These are phyloP conservation scores for Parietaria judaica DNA, from an alignment of 306 rosid species.

Conservation along the genomic window DNA sequence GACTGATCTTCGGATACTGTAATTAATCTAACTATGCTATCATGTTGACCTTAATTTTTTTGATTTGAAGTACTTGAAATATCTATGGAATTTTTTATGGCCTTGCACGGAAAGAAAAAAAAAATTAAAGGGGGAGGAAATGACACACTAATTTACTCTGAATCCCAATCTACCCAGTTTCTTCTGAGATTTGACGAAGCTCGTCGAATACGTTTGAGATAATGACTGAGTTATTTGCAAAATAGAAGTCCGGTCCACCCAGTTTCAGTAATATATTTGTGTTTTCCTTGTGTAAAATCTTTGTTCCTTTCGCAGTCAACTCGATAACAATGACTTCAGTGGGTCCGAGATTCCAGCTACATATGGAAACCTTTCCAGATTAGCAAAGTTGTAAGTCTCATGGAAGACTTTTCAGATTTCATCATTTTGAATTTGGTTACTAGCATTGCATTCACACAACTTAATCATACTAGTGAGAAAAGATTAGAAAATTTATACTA, in stretches of 20 bases:
- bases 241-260: background rate
- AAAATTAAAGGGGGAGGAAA: background rate
- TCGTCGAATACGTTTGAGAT: background rate
- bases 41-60: background rate
- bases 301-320: conserved; percentile 15
- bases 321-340: conserved; percentile 18
- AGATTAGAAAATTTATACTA: background rate
- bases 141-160: background rate
- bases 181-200: background rate
- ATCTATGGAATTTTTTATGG: background rate
- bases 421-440: background rate
- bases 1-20: conserved; percentile 37
- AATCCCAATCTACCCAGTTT: background rate
- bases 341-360: conserved; percentile 15
- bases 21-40: background rate
- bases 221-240: background rate
- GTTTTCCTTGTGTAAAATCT: background rate
- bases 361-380: conserved; percentile 12
- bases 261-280: background rate
- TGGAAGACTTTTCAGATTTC: background rate
- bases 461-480: background rate
- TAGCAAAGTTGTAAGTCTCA: conserved; percentile 13
- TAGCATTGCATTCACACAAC: background rate
- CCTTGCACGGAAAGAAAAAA: background rate
- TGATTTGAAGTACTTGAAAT: background rate